Evolutionary conservation across 345 rosid species (phyloP).

Genomic region (Pugionium dolabratum): DNA sequence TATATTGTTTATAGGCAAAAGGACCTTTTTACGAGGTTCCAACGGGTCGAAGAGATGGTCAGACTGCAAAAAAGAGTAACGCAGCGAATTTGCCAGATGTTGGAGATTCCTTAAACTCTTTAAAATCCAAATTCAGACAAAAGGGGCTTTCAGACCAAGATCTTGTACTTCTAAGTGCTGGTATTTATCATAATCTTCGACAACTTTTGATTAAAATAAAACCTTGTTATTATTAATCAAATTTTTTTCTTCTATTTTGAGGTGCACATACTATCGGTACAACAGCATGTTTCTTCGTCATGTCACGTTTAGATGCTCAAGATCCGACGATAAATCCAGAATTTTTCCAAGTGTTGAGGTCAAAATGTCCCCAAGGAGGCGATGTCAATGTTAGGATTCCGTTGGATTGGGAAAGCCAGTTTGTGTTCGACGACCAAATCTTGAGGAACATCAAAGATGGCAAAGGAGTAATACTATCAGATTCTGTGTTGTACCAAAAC

Average conservation of each 20-base stretch:
- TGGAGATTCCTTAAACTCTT: conserved; percentile 41
- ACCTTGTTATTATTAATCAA: not conserved
- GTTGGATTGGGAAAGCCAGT: conserved; percentile 46
- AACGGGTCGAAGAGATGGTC: conserved; percentile 73
- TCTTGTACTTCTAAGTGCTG: conserved; percentile 55
- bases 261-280: conserved; percentile 63
- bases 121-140: conserved; percentile 45
- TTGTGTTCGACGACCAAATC: conserved; percentile 48
- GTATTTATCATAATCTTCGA: conserved; percentile 30
- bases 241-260: conserved; percentile 10
- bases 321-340: conserved; percentile 46
- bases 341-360: conserved; percentile 36
- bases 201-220: not conserved
- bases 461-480: conserved; percentile 51
- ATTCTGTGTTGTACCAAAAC: conserved; percentile 52
- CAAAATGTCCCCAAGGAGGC: conserved; percentile 33
- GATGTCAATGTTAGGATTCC: conserved; percentile 43
- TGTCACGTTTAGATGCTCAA: conserved; percentile 46
- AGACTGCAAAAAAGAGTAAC: conserved; percentile 38
- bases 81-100: conserved; percentile 47
- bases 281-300: conserved; percentile 60
- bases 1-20: conserved; percentile 35
- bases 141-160: conserved; percentile 57
- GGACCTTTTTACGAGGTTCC: conserved; percentile 57
- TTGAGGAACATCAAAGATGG: conserved; percentile 45